These are phyloP conservation scores for Apiospora sp. DNA, from an alignment of 2,329 filamentous ascomycete species.

Conservation along the genomic window DNA sequence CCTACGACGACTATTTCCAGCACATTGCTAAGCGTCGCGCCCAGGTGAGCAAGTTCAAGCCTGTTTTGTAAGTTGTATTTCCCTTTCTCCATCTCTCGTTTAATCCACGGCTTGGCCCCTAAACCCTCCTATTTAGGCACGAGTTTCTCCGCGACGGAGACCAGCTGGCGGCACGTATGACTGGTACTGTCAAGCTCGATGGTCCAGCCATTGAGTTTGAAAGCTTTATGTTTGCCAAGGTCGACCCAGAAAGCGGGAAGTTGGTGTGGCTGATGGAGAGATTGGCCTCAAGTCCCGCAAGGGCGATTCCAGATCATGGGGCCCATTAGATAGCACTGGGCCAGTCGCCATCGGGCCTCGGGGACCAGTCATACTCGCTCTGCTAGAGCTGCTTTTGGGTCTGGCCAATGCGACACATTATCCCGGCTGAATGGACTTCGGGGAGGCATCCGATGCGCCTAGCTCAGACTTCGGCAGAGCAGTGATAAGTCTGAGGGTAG, in stretches of 20 bases:
- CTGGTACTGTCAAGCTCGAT: constrained; percentile 39
- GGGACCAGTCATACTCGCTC: no score
- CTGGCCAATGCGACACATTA: no score
- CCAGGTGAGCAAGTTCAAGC: constrained; percentile 39
- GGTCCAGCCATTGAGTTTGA: constrained; percentile 37
- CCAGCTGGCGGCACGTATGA: constrained; percentile 41
- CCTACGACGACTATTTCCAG: constrained; percentile 36
- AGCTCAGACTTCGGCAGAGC: no score
- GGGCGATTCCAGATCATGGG: no score
- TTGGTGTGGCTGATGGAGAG: constrained; percentile 41
- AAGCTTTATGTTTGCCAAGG: constrained; percentile 42
- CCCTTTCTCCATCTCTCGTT: not conserved
- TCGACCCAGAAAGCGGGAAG: constrained; percentile 39
- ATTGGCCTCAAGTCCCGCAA: constrained; percentile 32
- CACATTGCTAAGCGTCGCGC: constrained; percentile 38
- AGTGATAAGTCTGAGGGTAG: no score
- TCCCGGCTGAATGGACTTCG: no score
- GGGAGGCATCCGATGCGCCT: no score
- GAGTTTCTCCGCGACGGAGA: constrained; percentile 44
- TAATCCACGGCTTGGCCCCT: not conserved
- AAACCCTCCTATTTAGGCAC: constrained; percentile 30
- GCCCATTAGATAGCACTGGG: no score
- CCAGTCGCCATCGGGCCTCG: no score
- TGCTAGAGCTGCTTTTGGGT: no score
- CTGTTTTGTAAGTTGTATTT: constrained; percentile 37